A percentile compares a stretch with the other conserved stretches of the same genome.
Evolutionary conservation across 2,329 filamentous ascomycete genomes (phyloP).

Genomic region (Trichoderma oligosporum): DNA sequence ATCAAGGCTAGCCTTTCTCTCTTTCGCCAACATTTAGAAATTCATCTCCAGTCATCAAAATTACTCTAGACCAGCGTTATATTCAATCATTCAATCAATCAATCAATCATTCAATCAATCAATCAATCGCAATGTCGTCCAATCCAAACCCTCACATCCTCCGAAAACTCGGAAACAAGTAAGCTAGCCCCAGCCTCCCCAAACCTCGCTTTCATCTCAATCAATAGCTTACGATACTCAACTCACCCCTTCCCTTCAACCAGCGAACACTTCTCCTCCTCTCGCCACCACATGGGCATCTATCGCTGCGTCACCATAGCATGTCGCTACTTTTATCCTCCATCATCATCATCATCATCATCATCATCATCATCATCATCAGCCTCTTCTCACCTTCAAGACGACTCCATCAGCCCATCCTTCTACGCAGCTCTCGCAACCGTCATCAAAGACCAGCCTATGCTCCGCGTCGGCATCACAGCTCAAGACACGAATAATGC

Average conservation of each 20-base stretch:
- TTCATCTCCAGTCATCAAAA: not conserved
- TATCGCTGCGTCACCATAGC: conserved; percentile 46
- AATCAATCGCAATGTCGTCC: not conserved
- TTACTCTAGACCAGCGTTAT: not conserved
- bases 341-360: not conserved
- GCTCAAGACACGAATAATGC: conserved; percentile 43
- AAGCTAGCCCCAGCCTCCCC: conserved; percentile 5
- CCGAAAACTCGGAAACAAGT: conserved; percentile 30
- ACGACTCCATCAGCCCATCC: conserved; percentile 9
- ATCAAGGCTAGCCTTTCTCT: too few relatives aligned
- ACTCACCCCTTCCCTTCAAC: conserved; percentile 15
- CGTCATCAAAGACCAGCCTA: conserved; percentile 43
- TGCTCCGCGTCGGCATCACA: conserved; percentile 47
- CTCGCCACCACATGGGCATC: conserved; percentile 45
- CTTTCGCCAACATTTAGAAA: too few relatives aligned
- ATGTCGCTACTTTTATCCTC: conserved; percentile 37
- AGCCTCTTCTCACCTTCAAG: not conserved
- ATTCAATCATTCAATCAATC: not conserved
- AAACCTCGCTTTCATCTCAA: not conserved
- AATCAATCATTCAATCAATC: not conserved
- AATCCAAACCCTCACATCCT: conserved; percentile 18
- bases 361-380: not conserved
- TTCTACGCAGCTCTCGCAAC: conserved; percentile 39
- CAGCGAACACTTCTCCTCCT: conserved; percentile 45
- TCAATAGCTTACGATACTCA: not conserved